Conservation (phyloP, 2,329 filamentous ascomycete species). For the Eurotiales sp. region DNA sequence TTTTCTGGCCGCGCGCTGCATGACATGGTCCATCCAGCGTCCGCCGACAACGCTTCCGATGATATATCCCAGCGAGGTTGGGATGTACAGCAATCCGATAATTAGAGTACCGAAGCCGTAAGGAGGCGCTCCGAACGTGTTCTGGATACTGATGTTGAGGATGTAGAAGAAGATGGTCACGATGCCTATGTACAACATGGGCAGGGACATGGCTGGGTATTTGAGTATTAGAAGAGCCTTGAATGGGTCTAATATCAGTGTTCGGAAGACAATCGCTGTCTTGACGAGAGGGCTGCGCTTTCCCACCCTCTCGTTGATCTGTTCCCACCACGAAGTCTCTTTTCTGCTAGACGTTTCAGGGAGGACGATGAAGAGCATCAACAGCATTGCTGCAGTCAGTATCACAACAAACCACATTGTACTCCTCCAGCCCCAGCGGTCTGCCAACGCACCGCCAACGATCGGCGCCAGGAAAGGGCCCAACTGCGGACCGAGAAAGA, state of each 20-base stretch:
- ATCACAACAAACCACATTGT: slow-evolving; percentile 70
- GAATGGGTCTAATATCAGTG: slow-evolving; percentile 10
- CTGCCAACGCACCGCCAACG: slow-evolving; percentile 63
- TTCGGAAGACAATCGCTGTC: neutral
- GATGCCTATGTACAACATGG: slow-evolving; percentile 11
- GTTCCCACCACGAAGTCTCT: neutral
- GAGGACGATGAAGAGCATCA: slow-evolving; percentile 29
- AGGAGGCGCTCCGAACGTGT: slow-evolving; percentile 5
- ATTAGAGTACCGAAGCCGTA: slow-evolving; percentile 10
- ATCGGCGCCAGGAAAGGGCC: slow-evolving; percentile 70
- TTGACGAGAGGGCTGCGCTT: neutral
- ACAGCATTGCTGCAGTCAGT: slow-evolving; percentile 51
- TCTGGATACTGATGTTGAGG: slow-evolving; percentile 13
- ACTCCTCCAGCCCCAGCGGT: slow-evolving; percentile 64
- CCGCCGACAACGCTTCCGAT: slow-evolving; percentile 10
- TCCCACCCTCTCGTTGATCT: neutral
- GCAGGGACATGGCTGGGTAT: slow-evolving; percentile 6
- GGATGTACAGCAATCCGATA: slow-evolving; percentile 11
- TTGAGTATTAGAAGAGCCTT: neutral
- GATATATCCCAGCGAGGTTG: slow-evolving; percentile 13
- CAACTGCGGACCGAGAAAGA: slow-evolving; percentile 73
- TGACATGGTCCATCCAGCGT: slow-evolving; percentile 13
- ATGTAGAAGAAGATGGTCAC: slow-evolving; percentile 11
- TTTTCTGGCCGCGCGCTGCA: slow-evolving; percentile 9
- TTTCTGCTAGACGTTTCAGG: slow-evolving; percentile 23